Percentiles rank a stretch among this genome's conserved stretches.
Conservation (phyloP, 176 grass and related monocot genomes). For the Aegilops tauschii region DNA sequence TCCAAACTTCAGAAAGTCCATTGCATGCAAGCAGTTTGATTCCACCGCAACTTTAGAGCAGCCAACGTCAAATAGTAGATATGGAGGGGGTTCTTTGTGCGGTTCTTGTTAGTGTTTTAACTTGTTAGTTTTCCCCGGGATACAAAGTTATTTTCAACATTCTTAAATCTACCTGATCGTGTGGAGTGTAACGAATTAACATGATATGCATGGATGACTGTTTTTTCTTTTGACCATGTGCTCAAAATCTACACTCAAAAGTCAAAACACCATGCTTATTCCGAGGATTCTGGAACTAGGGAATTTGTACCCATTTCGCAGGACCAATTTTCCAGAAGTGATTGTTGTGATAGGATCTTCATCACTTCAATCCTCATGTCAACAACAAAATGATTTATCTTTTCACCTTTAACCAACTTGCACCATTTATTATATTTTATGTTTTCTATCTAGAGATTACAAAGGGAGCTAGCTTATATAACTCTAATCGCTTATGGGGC, state of each 20-base stretch:
- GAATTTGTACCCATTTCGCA: not conserved
- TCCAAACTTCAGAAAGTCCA: too few relatives aligned
- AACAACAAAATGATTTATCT: not conserved
- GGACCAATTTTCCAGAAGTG: not conserved
- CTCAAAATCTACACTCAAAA: not conserved
- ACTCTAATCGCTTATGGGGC: not conserved
- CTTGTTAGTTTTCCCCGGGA: not conserved
- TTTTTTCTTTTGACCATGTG: not conserved
- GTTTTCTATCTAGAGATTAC: not conserved
- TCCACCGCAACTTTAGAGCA: too few relatives aligned
- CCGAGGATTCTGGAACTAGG: not conserved
- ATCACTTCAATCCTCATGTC: not conserved
- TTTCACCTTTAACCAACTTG: not conserved
- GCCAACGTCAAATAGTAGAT: too few relatives aligned
- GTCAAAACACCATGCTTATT: not conserved
- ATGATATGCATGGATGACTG: not conserved
- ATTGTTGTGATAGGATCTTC: not conserved
- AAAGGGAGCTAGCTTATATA: not conserved
- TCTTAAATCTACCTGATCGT: not conserved
- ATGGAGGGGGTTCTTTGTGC: too few relatives aligned
- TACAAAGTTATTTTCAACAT: not conserved
- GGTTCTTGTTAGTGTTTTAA: too few relatives aligned
- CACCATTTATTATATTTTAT: not conserved
- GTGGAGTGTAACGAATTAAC: not conserved
- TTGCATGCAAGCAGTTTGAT: too few relatives aligned